These are phyloP conservation scores for Vanrija sp. DNA, from an alignment of 1,284 basidiomycete species.

Conservation along the genomic window DNA sequence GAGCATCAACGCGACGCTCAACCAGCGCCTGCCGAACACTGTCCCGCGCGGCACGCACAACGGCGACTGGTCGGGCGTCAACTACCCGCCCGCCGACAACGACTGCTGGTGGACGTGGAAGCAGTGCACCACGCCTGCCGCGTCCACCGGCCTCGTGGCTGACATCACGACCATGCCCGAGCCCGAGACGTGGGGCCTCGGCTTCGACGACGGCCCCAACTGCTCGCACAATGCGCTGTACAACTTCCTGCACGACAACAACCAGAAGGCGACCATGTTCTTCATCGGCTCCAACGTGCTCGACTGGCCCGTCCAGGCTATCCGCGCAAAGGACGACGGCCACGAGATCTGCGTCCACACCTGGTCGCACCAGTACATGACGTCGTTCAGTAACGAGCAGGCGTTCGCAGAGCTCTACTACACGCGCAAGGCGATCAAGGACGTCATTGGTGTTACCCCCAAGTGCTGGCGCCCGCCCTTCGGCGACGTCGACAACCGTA, in stretches of 20 bases:
- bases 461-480: slow-evolving; percentile 52
- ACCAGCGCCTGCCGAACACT: slow-evolving; percentile 34
- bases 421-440: slow-evolving; percentile 53
- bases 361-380: slow-evolving; percentile 54
- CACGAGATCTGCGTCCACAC: slow-evolving; percentile 50
- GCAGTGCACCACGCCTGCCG: slow-evolving; percentile 41
- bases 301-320: slow-evolving; percentile 55
- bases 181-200: slow-evolving; percentile 54
- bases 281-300: slow-evolving; percentile 53
- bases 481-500: slow-evolving; percentile 54
- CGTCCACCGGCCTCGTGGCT: slow-evolving; percentile 23
- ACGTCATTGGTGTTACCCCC: slow-evolving; percentile 52
- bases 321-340: slow-evolving; percentile 49
- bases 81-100: slow-evolving; percentile 32
- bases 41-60: slow-evolving; percentile 38
- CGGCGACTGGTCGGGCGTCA: slow-evolving; percentile 37
- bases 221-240: slow-evolving; percentile 54
- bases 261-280: slow-evolving; percentile 54
- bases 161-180: slow-evolving; percentile 49
- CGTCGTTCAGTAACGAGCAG: slow-evolving; percentile 51
- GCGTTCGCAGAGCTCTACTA: slow-evolving; percentile 57
- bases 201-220: slow-evolving; percentile 53
- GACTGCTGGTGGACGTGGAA: slow-evolving; percentile 50
- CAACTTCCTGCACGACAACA: slow-evolving; percentile 50
- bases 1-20: slow-evolving; percentile 40